phyloP scores from a whole-genome alignment of 192 early-diverging fungal genomes.

The Entomortierella lignicola region DNA sequence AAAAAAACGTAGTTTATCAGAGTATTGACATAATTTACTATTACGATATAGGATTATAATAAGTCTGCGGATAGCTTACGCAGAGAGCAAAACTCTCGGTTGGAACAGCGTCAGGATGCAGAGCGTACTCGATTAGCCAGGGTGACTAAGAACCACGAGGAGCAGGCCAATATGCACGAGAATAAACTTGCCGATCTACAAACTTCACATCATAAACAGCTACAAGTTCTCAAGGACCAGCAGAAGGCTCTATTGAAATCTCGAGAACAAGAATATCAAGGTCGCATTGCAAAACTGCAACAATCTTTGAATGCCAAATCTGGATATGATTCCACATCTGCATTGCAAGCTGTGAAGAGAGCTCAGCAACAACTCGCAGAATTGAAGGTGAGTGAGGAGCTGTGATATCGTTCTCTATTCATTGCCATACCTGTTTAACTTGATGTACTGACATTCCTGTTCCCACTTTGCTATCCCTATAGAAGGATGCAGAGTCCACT shows the following conservation, averaged over 20 bases:
- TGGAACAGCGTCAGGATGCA: slow-evolving; percentile 1
- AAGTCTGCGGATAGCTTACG: background rate
- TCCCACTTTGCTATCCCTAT: background rate
- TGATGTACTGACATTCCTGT: background rate
- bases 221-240: slow-evolving; percentile 1
- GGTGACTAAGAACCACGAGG: slow-evolving; percentile 10
- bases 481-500: slow-evolving; percentile 16
- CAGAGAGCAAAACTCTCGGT: background rate
- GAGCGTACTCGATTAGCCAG: background rate
- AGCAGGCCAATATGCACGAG: slow-evolving; percentile 19
- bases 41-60: slow-evolving; percentile 3
- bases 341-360: background rate
- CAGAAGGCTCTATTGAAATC: background rate
- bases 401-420: background rate
- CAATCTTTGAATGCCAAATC: background rate
- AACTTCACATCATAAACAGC: slow-evolving; percentile 8
- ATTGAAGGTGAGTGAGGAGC: slow-evolving; percentile 56
- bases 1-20: background rate
- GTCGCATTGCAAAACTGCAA: slow-evolving; percentile 5
- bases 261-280: background rate
- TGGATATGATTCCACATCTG: background rate
- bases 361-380: slow-evolving; percentile 38
- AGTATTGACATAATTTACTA: background rate
- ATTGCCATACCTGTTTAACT: background rate
- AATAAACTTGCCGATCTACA: slow-evolving; percentile 13